Evolutionary conservation across 2,329 filamentous ascomycete species (phyloP).

Genomic region (Aspergillus hiratsukae): DNA sequence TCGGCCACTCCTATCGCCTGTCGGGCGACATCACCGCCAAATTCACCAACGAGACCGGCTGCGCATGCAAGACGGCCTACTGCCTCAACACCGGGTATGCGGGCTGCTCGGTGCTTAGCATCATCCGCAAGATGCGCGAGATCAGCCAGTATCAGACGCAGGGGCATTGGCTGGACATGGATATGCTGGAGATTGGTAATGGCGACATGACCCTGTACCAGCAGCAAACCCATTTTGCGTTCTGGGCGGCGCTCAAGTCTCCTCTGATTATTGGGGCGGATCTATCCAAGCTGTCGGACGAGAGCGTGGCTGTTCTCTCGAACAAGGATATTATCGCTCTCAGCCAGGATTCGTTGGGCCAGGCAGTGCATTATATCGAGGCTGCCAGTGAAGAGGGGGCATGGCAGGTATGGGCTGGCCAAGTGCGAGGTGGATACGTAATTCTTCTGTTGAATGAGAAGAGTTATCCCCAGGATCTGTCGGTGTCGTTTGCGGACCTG

Average conservation of each 20-base stretch:
- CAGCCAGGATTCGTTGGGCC: conserved; percentile 1
- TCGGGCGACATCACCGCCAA: conserved; percentile 21
- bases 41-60: conserved; percentile 17
- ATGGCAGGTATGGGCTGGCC: conserved; percentile 2
- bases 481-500: not conserved
- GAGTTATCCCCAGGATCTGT: not conserved
- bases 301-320: not conserved
- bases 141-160: conserved; percentile 23
- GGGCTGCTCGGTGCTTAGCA: conserved; percentile 15
- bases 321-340: conserved; percentile 1
- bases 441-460: conserved; percentile 5
- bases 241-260: conserved; percentile 45
- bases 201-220: conserved; percentile 29
- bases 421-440: not conserved
- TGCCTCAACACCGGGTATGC: conserved; percentile 35
- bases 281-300: not conserved
- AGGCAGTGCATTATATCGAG: not conserved
- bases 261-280: conserved; percentile 42
- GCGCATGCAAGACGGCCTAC: conserved; percentile 20
- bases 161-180: conserved; percentile 32
- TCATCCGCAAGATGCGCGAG: conserved; percentile 11
- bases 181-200: conserved; percentile 47
- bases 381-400: not conserved
- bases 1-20: conserved; percentile 24
- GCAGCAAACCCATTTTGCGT: conserved; percentile 41